Evolutionary conservation across 352 stramenopile genomes (phyloP).

Genomic region (Achlya hypogyna): DNA sequence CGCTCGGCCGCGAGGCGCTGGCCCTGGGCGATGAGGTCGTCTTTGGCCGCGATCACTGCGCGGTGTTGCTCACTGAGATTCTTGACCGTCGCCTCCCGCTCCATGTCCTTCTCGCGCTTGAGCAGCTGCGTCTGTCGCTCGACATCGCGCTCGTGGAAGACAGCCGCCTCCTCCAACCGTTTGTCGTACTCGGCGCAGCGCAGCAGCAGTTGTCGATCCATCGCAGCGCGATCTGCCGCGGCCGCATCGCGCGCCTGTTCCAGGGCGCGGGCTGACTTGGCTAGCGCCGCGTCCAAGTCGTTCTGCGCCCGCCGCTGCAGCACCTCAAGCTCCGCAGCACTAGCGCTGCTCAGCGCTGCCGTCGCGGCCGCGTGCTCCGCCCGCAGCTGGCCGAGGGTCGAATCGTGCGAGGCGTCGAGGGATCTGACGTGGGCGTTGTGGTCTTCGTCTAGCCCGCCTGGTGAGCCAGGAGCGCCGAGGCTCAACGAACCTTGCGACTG

Average conservation of each 20-base stretch:
- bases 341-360: background rate
- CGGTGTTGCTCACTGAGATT: background rate
- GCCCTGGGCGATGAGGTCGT: background rate
- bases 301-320: background rate
- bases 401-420: background rate
- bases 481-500: background rate
- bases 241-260: constrained; percentile 1
- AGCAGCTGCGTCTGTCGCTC: background rate
- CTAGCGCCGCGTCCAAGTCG: constrained; percentile 25
- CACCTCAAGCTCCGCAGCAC: background rate
- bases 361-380: background rate
- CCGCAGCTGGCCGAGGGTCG: background rate
- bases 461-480: background rate
- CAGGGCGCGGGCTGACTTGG: constrained; percentile 23
- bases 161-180: background rate
- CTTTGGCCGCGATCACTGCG: background rate
- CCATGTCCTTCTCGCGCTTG: constrained; percentile 31
- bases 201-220: background rate
- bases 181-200: background rate
- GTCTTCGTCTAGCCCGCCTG: background rate
- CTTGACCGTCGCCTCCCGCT: constrained; percentile 26
- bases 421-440: background rate
- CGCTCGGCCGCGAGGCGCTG: background rate
- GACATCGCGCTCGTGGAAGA: background rate
- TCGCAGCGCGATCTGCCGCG: background rate